Conservation (phyloP, 2,329 filamentous ascomycete species). For the Berkeleyomyces rouxiae region DNA sequence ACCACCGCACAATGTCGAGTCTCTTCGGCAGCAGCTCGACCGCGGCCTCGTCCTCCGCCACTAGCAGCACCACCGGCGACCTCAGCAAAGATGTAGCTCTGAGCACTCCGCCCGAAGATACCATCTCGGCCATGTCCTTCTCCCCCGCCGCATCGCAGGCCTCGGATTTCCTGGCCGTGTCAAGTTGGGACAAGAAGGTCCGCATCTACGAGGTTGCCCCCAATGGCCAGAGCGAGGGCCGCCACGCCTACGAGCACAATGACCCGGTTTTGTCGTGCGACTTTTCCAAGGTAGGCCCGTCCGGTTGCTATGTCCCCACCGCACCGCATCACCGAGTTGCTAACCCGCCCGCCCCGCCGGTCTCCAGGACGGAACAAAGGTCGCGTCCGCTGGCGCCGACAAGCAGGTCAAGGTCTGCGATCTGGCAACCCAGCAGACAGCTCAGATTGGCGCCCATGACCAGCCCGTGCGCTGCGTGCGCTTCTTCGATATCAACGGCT, state of each 20-base stretch:
- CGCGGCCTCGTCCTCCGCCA: conserved; percentile 33
- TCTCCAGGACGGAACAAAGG: conserved; percentile 67
- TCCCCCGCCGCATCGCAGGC: conserved; percentile 41
- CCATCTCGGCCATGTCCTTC: conserved; percentile 76
- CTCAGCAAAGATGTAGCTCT: conserved; percentile 77
- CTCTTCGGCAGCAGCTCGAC: conserved; percentile 41
- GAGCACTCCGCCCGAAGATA: conserved; percentile 65
- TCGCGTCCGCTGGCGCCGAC: conserved; percentile 77
- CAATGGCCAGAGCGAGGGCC: conserved; percentile 65
- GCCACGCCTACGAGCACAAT: conserved; percentile 72
- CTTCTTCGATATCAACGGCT: conserved; percentile 57
- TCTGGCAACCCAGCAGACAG: conserved; percentile 47
- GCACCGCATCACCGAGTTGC: background rate
- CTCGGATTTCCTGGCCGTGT: conserved; percentile 68
- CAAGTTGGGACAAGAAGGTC: conserved; percentile 96
- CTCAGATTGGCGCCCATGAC: conserved; percentile 71
- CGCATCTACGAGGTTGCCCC: conserved; percentile 83
- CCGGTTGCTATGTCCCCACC: too few relatives aligned
- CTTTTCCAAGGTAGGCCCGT: conserved; percentile 62
- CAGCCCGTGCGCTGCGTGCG: conserved; percentile 62
- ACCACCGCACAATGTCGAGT: conserved; percentile 39
- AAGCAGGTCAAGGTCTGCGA: conserved; percentile 84
- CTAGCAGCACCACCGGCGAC: conserved; percentile 68
- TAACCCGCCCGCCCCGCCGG: background rate
- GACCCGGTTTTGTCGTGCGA: conserved; percentile 69